Base-by-base conservation (phyloP, 2,329 filamentous ascomycete species). In the Colletotrichum godetiae region DNA sequence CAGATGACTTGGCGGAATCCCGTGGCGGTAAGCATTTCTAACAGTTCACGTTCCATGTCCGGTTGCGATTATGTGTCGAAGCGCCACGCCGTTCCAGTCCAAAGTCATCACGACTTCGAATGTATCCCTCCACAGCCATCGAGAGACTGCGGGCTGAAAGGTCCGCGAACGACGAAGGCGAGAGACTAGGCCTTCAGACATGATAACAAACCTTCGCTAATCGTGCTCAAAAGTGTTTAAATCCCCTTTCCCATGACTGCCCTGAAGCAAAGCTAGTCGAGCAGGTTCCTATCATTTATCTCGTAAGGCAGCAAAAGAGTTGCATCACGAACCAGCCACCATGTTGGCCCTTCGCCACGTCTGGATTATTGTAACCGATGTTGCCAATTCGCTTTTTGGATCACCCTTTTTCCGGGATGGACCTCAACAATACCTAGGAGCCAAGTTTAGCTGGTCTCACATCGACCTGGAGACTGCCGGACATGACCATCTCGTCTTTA, bases 291-390 rank as follows among this genome's bases (percentile, higher is more conserved):
- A 19, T 31, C 37, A 31, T n/a, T 11, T 29, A 46, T 4, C 2
- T 19, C 15, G 15, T 37, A 4, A 53, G 31, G 33, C 5, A 15
- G 13, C 13, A 4, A 2, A n/a, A 1, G 19, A 24, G 22, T 31
- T 59, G 57, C n/a, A 22, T 0, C 2, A 24, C 12, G 12, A 37
- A 24, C 12, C 10, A 11, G 29, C 12, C 12, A 29, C 1, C 1
- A 70, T 70, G 68, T 27, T 67, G 27, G 27, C 53, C 13, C 33
- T 67, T 13, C 29, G 61, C 22, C 61, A 70, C 3, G 27, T 65
- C 2, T 70, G 61, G 68, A 22, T 59, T 24, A 53, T 70, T 1
- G 42, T 52, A 0, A 66, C 55, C 11, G 68, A 60, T 24, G 31
- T 70, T 42, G 56, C 68, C 5, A 55, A 53, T 46, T n/a, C 68